Base-by-base conservation (phyloP, 2,329 filamentous ascomycete species). In the Pseudocercospora crystallina region DNA sequence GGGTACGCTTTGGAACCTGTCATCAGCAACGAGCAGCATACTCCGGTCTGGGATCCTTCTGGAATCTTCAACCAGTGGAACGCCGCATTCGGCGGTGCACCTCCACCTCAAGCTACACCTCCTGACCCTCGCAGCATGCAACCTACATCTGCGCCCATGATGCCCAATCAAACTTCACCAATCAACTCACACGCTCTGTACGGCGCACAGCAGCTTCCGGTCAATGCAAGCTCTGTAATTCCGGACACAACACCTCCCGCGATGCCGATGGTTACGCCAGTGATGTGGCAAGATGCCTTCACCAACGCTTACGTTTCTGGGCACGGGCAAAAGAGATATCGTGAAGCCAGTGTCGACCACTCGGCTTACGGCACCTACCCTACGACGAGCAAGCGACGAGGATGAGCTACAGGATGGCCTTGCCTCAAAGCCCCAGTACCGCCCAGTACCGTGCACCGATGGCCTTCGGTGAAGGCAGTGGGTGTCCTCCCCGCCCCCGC, bases 21-120 rank as follows among this genome's bases (percentile, higher is more conserved):
- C 48, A 54, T 60, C 37, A 63, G 56, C 56, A 65, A 61, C 49
- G 63, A 65, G 39, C 57, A 58, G 42, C 55, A 56, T 34, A 54
- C 60, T 13, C 64, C 64, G 17, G 61, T 65, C 20, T 68, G 65
- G 65, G 65, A 68, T 56, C 65, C 65, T 3, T 67, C 65, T 17
- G 62, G 64, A 33, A 67, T 68, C 52, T 60, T 56, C 64, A 95
- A 91, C 71, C 90, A 96, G 77, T 97, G 92, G 91, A 91, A 95
- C 71, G 85, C 87, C 66, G 91, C 92, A 59, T 97, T 96, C 75
- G 89, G 90, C 77, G 88, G 85, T 70, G 83, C 69, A 53, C 64
- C 69, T 47, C 67, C 70, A 44, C 70, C 71, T 40, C 72, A 73
- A 60, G 69, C 71, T 31, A 72, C 73, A 46, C 73, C 73, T 58